These are phyloP conservation scores for Torulaspora indica DNA, from an alignment of 805 yeast genomes.

Conservation along the genomic window DNA sequence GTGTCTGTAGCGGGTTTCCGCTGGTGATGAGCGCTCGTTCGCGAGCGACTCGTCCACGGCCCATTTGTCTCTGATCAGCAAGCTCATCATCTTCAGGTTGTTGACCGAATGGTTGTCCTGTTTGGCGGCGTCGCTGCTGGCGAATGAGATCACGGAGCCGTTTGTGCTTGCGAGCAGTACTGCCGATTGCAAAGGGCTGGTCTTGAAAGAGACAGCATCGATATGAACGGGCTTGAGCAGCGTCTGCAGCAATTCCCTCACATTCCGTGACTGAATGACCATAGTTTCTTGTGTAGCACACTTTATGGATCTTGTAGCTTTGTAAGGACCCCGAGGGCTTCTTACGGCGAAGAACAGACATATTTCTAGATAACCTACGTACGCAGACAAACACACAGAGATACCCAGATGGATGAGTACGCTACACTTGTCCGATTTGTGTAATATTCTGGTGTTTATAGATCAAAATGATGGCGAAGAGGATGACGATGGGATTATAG, in stretches of 20 bases:
- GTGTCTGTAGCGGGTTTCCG: constrained; percentile 18
- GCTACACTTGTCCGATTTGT: not conserved
- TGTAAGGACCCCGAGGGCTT: not conserved
- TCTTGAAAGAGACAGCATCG: constrained; percentile 15
- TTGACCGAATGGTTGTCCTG: constrained; percentile 20
- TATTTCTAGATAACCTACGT: constrained; percentile 5
- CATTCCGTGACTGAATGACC: constrained; percentile 28
- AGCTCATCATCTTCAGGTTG: constrained; percentile 34
- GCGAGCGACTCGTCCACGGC: constrained; percentile 26
- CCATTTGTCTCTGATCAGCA: constrained; percentile 35
- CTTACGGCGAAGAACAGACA: constrained; percentile 1
- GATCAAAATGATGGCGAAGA: not conserved
- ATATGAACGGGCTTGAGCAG: constrained; percentile 22
- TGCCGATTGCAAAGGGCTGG: constrained; percentile 26
- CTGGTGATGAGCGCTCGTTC: constrained; percentile 5
- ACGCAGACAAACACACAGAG: constrained; percentile 2
- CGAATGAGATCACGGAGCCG: constrained; percentile 32
- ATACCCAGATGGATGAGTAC: not conserved
- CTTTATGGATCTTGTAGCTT: not conserved
- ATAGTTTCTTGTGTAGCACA: not conserved
- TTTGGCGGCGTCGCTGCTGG: constrained; percentile 13
- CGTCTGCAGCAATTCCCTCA: constrained; percentile 18
- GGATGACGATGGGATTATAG: not conserved
- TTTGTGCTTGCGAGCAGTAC: constrained; percentile 24
- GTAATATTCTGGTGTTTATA: constrained; percentile 2